Percentiles rank a stretch among this genome's conserved stretches.
These are phyloP conservation scores for Rhodocollybia butyracea DNA, from an alignment of 768 basidiomycete genomes.

Conservation along the genomic window DNA sequence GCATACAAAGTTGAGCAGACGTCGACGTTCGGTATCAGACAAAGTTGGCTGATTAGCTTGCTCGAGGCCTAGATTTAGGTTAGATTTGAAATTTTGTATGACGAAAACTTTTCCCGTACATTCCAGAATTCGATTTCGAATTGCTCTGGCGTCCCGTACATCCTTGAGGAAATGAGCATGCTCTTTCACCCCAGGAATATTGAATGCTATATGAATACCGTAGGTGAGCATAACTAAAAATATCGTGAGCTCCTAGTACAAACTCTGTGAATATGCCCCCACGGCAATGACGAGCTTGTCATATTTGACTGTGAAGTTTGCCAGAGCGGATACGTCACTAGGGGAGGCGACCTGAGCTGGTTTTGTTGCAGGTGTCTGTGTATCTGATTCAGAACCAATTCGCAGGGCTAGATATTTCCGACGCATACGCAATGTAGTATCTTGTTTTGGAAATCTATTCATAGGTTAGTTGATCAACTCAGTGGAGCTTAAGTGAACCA, in stretches of 20 bases:
- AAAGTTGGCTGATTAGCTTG: constrained; percentile 81
- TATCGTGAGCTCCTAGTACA: constrained; percentile 13
- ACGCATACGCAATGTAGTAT: constrained; percentile 52
- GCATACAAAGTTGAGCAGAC: constrained; percentile 79
- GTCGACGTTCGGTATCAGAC: constrained; percentile 62
- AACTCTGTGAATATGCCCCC: constrained; percentile 84
- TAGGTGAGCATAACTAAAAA: neutral
- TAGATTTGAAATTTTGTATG: neutral
- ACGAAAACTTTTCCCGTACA: constrained; percentile 34
- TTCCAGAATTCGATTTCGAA: constrained; percentile 71
- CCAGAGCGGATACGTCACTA: constrained; percentile 21
- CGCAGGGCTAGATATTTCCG: neutral
- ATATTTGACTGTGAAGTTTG: constrained; percentile 57
- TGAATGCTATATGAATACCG: constrained; percentile 45
- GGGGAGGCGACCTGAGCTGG: constrained; percentile 23
- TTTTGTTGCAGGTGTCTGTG: constrained; percentile 61
- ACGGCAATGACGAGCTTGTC: constrained; percentile 85
- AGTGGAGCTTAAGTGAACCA: constrained; percentile 9
- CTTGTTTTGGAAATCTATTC: constrained; percentile 59
- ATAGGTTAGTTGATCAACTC: neutral
- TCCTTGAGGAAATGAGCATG: constrained; percentile 82
- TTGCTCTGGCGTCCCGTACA: constrained; percentile 69
- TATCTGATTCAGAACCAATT: neutral
- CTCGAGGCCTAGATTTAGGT: constrained; percentile 60
- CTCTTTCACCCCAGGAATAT: constrained; percentile 75